phyloP scores from a whole-genome alignment of 2,329 filamentous ascomycete species.

The Ophiosphaerella korrae region DNA sequence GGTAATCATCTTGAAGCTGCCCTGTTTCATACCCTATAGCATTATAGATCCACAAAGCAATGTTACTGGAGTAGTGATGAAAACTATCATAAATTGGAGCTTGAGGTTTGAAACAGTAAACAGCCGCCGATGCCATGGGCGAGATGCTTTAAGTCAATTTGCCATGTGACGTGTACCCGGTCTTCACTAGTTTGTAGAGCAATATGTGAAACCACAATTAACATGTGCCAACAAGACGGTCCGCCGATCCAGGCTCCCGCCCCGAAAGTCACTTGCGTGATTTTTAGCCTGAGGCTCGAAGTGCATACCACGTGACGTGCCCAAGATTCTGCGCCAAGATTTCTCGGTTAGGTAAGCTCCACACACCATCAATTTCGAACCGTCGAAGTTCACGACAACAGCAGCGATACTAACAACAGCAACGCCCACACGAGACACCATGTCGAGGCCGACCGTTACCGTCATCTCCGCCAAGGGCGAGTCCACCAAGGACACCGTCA shows the following conservation, averaged over 20 bases:
- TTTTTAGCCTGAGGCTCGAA: background rate
- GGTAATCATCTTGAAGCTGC: background rate
- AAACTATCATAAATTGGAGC: too few species aligned
- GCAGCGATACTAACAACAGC: slow-evolving; percentile 36
- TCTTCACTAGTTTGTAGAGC: too few species aligned
- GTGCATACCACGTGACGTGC: background rate
- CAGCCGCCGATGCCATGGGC: background rate
- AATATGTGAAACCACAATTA: too few species aligned
- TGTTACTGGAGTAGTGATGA: background rate
- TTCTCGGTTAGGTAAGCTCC: background rate
- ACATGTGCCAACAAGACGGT: background rate
- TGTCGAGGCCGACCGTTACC: slow-evolving; percentile 95
- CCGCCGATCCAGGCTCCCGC: background rate
- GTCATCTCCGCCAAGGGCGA: slow-evolving; percentile 96
- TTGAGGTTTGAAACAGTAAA: background rate
- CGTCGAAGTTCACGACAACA: background rate
- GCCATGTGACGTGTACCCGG: too few species aligned
- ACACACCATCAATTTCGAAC: background rate
- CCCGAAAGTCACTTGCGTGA: background rate
- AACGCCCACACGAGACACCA: slow-evolving; percentile 46
- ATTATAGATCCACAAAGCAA: background rate
- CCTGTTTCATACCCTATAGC: slow-evolving; percentile 1
- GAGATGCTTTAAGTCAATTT: too few species aligned
- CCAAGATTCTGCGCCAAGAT: background rate
- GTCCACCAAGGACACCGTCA: slow-evolving; percentile 84